phyloP scores from a whole-genome alignment of 495 filamentous ascomycete species.

The Extremus antarcticus region DNA sequence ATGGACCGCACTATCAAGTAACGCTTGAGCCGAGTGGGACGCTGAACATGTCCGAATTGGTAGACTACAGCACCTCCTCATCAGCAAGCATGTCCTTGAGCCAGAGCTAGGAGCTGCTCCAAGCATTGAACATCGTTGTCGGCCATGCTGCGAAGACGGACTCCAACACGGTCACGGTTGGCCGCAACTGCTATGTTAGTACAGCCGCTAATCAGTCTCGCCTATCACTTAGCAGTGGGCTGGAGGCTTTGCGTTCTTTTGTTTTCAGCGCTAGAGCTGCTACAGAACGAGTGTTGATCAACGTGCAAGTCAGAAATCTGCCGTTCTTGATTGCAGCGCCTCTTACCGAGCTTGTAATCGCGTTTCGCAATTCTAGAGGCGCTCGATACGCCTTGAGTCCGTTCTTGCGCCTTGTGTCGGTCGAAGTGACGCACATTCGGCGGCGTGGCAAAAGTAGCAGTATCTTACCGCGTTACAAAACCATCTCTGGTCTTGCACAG shows the following conservation, averaged over 20 bases:
- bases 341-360: neutral
- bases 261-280: slow-evolving; percentile 35
- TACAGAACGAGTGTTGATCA: slow-evolving; percentile 32
- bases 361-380: neutral
- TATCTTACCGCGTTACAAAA: neutral
- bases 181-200: slow-evolving; percentile 20
- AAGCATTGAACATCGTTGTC: too few relatives aligned
- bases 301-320: slow-evolving; percentile 35
- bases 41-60: too few relatives aligned
- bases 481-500: neutral
- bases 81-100: too few relatives aligned
- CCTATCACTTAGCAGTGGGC: slow-evolving; percentile 25
- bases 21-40: too few relatives aligned
- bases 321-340: slow-evolving; percentile 30
- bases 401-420: neutral
- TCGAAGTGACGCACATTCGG: neutral
- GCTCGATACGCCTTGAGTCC: neutral
- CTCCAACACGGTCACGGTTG: slow-evolving; percentile 28
- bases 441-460: neutral
- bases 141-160: slow-evolving; percentile 29
- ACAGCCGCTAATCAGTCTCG: slow-evolving; percentile 3
- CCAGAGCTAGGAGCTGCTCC: too few relatives aligned
- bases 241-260: slow-evolving; percentile 36
- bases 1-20: too few relatives aligned
- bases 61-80: too few relatives aligned